A percentile compares a stretch with the other conserved stretches of the same genome.
Conservation (phyloP, 2,329 filamentous ascomycete species). For the Stachybotrys echinatus region DNA sequence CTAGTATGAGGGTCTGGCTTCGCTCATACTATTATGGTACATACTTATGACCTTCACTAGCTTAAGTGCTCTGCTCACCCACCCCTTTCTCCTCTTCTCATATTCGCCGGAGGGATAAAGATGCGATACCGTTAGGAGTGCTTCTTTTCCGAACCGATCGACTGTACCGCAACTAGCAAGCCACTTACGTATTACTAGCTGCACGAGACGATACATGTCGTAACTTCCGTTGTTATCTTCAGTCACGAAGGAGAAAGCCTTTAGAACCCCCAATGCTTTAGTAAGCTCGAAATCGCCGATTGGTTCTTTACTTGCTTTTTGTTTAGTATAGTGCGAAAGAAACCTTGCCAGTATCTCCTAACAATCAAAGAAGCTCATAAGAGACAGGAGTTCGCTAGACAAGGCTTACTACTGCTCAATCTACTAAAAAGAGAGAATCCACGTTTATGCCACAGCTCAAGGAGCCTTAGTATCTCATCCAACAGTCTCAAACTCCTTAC, state of each 20-base stretch:
- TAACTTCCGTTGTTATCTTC: conserved; percentile 1
- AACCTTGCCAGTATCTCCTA: background rate
- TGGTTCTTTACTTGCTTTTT: background rate
- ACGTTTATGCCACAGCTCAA: conserved; percentile 1
- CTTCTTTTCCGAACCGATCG: conserved; percentile 6
- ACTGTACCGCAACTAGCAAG: background rate
- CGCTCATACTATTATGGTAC: too few species aligned
- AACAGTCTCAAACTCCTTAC: conserved; percentile 20
- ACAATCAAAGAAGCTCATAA: background rate
- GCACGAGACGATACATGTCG: conserved; percentile 10
- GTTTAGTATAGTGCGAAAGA: background rate
- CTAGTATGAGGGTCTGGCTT: too few species aligned
- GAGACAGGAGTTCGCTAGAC: background rate
- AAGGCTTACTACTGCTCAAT: background rate
- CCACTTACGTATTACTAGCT: conserved; percentile 5
- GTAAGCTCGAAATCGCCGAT: background rate
- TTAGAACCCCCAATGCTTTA: background rate
- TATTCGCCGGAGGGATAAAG: conserved; percentile 10
- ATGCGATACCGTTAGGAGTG: conserved; percentile 11
- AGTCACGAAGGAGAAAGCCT: conserved; percentile 2
- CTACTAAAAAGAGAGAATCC: conserved; percentile 1
- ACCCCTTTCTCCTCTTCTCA: too few species aligned
- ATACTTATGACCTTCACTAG: too few species aligned
- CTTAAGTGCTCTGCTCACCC: too few species aligned
- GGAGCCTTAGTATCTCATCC: conserved; percentile 16